Evolutionary conservation across 176 grass and related monocot species (phyloP), one percentile per base, ranked within the genome.

Genomic region (Phragmites australis): DNA sequence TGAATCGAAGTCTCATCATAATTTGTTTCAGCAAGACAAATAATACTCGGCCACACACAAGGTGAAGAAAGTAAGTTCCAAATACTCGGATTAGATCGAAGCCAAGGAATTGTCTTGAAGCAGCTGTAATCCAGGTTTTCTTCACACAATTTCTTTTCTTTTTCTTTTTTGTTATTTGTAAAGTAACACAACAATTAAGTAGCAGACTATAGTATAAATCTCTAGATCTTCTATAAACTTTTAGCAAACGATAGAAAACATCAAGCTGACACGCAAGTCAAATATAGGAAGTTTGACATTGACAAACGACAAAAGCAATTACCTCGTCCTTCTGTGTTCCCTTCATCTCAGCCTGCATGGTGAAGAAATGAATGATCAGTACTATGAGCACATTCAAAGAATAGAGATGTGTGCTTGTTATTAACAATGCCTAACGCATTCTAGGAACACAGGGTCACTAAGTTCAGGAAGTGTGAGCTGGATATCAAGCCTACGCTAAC

Each of bases 321-420:
- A 99, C 97, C 93, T 96, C 86, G 60, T 88, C 91, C 54, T 91
- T 89, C 81, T 99, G 86, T 68, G 55, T 75, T 83, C 91, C 82
- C 82, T 86, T 78, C 45, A 93, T 90, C 62, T 99, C 84, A 48
- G 25, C 79, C 97, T 99, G 82, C 75, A 90, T n/a, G 37, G 56
- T 27, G 6, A 58, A 57, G 47, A 56, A 77, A 87, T 15, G 11
- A 54, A 79, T 19, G 16, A 68, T 85, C 42, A 89, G 56, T 19
- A 72, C 50, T 41, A 18, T 41, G 59, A 66, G 1, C 1, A 53
- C 23, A 67, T 27, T 17, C 4, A 23, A 66, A 25, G 12, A 65
- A 74, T 11, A 0, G 3, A 12, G 34, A 64, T 83, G 26, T 61
- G 56, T 25, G 25, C 23, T n/a, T 27, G 47, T 53, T 55, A 83